These are phyloP conservation scores for Amanita exitialis DNA, from an alignment of 768 basidiomycete genomes.

Conservation along the genomic window DNA sequence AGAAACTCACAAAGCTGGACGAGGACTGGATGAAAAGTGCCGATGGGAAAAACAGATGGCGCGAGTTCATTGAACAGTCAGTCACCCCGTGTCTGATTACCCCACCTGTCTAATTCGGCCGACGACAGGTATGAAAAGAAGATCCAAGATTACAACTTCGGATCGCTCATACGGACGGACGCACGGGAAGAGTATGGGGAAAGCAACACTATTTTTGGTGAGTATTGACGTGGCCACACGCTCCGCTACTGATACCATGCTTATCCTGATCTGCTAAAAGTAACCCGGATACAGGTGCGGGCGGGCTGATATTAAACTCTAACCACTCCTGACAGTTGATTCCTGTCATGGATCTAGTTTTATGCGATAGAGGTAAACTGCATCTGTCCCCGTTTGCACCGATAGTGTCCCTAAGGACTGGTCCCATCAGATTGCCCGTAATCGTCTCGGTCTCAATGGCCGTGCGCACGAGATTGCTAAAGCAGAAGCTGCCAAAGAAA, in stretches of 20 bases:
- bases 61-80: constrained; percentile 73
- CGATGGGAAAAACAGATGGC: constrained; percentile 84
- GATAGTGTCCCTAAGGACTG: not conserved
- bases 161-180: constrained; percentile 83
- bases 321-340: constrained; percentile 7
- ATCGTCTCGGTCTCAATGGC: constrained; percentile 86
- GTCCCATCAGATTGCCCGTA: constrained; percentile 69
- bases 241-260: not conserved
- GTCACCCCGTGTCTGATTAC: not conserved
- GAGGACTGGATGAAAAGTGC: constrained; percentile 91
- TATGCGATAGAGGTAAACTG: constrained; percentile 77
- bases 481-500: constrained; percentile 56
- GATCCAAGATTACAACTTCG: constrained; percentile 93
- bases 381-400: not conserved
- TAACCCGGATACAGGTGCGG: constrained; percentile 7
- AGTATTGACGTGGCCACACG: constrained; percentile 12
- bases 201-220: constrained; percentile 91
- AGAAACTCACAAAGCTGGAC: constrained; percentile 49
- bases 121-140: constrained; percentile 71
- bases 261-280: not conserved
- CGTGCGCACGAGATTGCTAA: constrained; percentile 74
- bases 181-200: constrained; percentile 77
- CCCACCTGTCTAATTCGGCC: not conserved
- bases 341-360: constrained; percentile 41
- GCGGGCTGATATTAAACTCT: constrained; percentile 3